A percentile compares a stretch with the other conserved stretches of the same genome.
These are phyloP conservation scores for Hemisphaericaspora xylanilytica DNA, from an alignment of 1,139 yeast genomes.

Conservation along the genomic window DNA sequence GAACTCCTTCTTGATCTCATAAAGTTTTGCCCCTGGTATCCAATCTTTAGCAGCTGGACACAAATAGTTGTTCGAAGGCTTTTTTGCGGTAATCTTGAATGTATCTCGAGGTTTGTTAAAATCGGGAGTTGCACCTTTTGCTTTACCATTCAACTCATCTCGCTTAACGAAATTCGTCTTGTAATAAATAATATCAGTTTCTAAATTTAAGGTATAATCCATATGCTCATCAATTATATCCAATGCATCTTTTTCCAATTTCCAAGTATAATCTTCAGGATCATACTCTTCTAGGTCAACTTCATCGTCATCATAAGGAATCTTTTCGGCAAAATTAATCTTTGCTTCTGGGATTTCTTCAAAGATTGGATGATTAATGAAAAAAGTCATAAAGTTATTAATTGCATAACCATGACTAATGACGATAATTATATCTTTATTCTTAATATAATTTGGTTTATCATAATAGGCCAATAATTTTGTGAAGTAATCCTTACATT, in stretches of 20 bases:
- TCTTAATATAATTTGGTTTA: slow-evolving; percentile 33
- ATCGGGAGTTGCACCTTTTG: slow-evolving; percentile 10
- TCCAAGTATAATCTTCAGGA: slow-evolving; percentile 31
- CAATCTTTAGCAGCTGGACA: slow-evolving; percentile 44
- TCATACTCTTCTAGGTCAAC: slow-evolving; percentile 16
- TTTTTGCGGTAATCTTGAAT: slow-evolving; percentile 19
- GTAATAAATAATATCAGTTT: slow-evolving; percentile 46
- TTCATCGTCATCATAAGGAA: slow-evolving; percentile 14
- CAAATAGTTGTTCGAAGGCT: slow-evolving; percentile 15
- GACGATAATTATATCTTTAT: slow-evolving; percentile 39
- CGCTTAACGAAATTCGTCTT: slow-evolving; percentile 45
- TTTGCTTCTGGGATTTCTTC: slow-evolving; percentile 47
- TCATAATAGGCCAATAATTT: slow-evolving; percentile 47
- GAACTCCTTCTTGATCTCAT: slow-evolving; percentile 34
- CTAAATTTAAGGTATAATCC: slow-evolving; percentile 38
- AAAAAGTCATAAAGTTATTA: slow-evolving; percentile 40
- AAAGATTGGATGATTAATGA: slow-evolving; percentile 46
- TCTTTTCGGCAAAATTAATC: slow-evolving; percentile 33
- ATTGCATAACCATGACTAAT: slow-evolving; percentile 46
- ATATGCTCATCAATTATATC: slow-evolving; percentile 27
- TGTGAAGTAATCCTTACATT: slow-evolving; percentile 42
- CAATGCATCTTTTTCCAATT: slow-evolving; percentile 34
- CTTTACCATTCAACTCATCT: slow-evolving; percentile 24
- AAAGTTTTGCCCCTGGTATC: slow-evolving; percentile 32
- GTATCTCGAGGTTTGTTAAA: slow-evolving; percentile 28